Conservation (phyloP, 345 rosid genomes). For the Ceriops decandra region DNA sequence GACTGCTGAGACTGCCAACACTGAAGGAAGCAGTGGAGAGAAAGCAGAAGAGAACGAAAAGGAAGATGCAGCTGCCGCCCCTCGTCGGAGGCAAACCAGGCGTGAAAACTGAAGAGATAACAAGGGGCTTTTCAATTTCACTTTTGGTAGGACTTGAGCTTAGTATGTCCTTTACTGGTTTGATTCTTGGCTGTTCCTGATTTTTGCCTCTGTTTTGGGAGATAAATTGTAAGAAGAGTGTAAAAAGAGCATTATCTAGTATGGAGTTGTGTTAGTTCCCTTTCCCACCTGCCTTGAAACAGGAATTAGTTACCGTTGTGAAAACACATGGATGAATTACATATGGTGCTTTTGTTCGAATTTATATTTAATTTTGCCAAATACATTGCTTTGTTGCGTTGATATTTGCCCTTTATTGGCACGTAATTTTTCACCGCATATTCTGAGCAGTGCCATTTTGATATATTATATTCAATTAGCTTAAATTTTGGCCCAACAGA, state of each 20-base stretch:
- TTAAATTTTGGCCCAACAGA: no score
- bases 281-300: neutral
- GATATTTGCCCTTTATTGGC: no score
- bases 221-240: slow-evolving; percentile 30
- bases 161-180: slow-evolving; percentile 20
- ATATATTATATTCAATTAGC: no score
- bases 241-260: slow-evolving; percentile 27
- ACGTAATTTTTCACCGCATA: no score
- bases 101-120: slow-evolving; percentile 41
- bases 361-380: neutral
- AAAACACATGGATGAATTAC: neutral
- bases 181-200: slow-evolving; percentile 13
- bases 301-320: neutral
- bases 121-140: slow-evolving; percentile 10
- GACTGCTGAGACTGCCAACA: slow-evolving; percentile 46
- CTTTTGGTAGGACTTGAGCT: slow-evolving; percentile 26
- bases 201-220: slow-evolving; percentile 18
- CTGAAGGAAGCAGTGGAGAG: slow-evolving; percentile 41
- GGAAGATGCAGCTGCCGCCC: slow-evolving; percentile 42
- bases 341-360: neutral
- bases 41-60: slow-evolving; percentile 42
- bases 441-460: no score
- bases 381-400: no score
- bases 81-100: slow-evolving; percentile 44
- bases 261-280: neutral